A percentile compares a stretch with the other conserved stretches of the same genome.
These are phyloP conservation scores for Castanospermum australe DNA, from an alignment of 306 rosid genomes.

Conservation along the genomic window DNA sequence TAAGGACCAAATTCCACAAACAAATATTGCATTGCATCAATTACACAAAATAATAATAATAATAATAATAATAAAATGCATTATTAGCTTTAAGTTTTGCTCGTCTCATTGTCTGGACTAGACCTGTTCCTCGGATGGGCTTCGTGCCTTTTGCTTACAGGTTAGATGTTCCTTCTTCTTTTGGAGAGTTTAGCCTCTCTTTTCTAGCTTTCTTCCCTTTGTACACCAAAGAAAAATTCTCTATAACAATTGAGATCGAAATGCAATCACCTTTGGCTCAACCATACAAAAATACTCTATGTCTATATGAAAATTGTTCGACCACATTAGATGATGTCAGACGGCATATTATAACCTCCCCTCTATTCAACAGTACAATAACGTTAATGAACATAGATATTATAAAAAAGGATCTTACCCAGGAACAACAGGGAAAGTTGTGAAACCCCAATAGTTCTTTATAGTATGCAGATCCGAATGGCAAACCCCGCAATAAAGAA, in stretches of 20 bases:
- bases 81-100: too few species aligned
- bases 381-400: not conserved
- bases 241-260: not conserved
- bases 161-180: too few species aligned
- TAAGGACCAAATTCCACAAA: not conserved
- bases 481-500: slow-evolving; percentile 69
- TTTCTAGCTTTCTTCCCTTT: too few species aligned
- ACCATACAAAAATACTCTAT: not conserved
- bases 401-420: slow-evolving; percentile 41
- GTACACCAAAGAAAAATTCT: too few species aligned
- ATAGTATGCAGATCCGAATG: slow-evolving; percentile 58
- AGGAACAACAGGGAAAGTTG: slow-evolving; percentile 60
- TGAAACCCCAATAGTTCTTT: slow-evolving; percentile 62
- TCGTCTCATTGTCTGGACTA: too few species aligned
- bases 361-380: not conserved
- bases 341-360: not conserved
- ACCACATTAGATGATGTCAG: not conserved
- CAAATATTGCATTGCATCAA: too few species aligned
- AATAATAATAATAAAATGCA: too few species aligned
- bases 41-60: too few species aligned
- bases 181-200: too few species aligned
- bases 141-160: too few species aligned
- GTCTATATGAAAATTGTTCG: not conserved
- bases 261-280: not conserved
- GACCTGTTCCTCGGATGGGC: too few species aligned